Percentiles rank a stretch among this genome's conserved stretches.
Evolutionary conservation across 768 basidiomycete genomes (phyloP).

Genomic region (Kwoniella dendrophila): DNA sequence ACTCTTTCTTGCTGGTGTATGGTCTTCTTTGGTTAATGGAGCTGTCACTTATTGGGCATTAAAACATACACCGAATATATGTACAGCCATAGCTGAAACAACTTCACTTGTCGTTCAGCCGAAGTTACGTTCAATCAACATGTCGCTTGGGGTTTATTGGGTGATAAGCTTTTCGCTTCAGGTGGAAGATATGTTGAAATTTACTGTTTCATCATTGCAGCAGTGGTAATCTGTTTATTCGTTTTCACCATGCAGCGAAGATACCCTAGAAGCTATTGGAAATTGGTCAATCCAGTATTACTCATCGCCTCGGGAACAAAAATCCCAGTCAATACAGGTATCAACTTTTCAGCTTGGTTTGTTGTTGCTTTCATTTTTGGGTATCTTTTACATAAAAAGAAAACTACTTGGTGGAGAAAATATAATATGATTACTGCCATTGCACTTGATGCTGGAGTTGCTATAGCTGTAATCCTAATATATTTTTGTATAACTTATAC

Average conservation of each 20-base stretch:
- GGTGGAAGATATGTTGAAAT: slow-evolving; percentile 4
- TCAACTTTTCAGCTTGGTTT: slow-evolving; percentile 3
- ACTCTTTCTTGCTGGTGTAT: not conserved
- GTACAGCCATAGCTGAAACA: not conserved
- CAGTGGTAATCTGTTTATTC: not conserved
- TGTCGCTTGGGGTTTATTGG: not conserved
- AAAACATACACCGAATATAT: not conserved
- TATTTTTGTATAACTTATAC: slow-evolving; percentile 1
- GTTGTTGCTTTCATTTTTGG: not conserved
- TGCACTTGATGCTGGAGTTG: not conserved
- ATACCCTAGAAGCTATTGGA: not conserved
- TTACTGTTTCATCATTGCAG: not conserved
- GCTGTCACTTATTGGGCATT: not conserved
- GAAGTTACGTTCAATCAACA: not conserved
- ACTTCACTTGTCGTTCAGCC: not conserved
- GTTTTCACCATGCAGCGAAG: not conserved
- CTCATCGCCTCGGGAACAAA: not conserved
- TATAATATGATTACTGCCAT: not conserved
- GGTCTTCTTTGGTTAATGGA: not conserved
- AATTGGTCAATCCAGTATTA: not conserved
- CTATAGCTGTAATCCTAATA: not conserved
- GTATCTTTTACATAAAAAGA: slow-evolving; percentile 1
- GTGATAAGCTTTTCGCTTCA: not conserved
- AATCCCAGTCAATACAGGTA: not conserved
- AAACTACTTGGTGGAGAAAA: not conserved